Evolutionary conservation across 169 alveolate species (phyloP), one percentile per base, ranked within the genome.

Genomic region (Plasmodium ovale): DNA sequence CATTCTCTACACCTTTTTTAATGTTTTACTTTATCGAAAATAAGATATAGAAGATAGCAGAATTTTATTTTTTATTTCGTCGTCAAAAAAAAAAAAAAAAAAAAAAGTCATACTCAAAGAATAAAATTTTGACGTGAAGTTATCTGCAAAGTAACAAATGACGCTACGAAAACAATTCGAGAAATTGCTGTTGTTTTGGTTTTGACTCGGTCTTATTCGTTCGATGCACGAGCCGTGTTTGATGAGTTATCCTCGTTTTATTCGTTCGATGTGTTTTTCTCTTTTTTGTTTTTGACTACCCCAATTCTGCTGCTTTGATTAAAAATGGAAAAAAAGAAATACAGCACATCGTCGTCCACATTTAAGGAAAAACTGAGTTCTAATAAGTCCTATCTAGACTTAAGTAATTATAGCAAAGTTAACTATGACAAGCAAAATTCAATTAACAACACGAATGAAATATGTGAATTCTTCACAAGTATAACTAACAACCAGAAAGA

Each of bases 401-500:
- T 77, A 53, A 77, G 88, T 35, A 77, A 9, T 44, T 60, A 77
- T 53, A 77, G 74, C 14, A 77, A 77, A 62, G 73, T 25, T 60
- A 60, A 60, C 62, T 77, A 77, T 62, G 37, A 9, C 4, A 77
- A 77, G 39, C 88, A 77, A 31, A 62, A 60, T 42, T 77, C 88
- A 53, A 77, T 77, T 39, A 62, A 77, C 53, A 77, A 77, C 6
- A 77, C 88, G 33, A 77, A 44, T 77, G 88, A 77, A 39, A 56
- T 77, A 33, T 77, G 54, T n/a, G 88, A 77, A 53, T 77, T 60
- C 42, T 77, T 77, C 31, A 77, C 88, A 7, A 39, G 88, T 51
- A 77, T 77, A 53, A 77, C 88, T 19, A 77, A 44, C 65, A 77
- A 77, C 65, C 88, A 77, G 37, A 77, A 77, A 54, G 88, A 77